Evolutionary conservation across 148 eudicot genomes (phyloP).

Genomic region (Vaccinium corymbosum): DNA sequence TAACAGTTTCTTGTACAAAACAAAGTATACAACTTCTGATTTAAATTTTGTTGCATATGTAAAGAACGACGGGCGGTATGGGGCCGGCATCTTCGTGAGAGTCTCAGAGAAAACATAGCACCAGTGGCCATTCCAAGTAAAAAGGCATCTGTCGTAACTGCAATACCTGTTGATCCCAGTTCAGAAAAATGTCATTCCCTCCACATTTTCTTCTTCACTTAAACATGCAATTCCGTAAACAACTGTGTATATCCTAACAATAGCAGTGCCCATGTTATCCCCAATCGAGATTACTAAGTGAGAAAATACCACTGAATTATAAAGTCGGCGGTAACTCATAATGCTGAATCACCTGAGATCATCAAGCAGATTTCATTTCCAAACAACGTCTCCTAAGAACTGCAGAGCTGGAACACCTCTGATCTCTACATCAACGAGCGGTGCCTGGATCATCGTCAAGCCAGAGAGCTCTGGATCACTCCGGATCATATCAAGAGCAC

Average conservation of each 20-base stretch:
- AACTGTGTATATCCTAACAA: not conserved
- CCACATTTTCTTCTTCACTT: not conserved
- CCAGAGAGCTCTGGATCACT: constrained; percentile 74
- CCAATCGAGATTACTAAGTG: not conserved
- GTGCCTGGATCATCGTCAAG: constrained; percentile 75
- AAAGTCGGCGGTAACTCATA: not conserved
- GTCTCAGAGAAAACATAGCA: not conserved
- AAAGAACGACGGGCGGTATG: not conserved
- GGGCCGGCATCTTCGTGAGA: not conserved
- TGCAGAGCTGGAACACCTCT: constrained; percentile 97
- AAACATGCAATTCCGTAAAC: not conserved
- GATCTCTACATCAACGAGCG: constrained; percentile 91
- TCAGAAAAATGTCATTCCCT: not conserved
- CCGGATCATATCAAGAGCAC: constrained; percentile 68
- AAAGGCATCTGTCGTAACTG: not conserved
- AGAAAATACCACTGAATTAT: not conserved
- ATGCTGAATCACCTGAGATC: constrained; percentile 3
- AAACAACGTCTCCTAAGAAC: constrained; percentile 90
- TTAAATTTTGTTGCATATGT: not conserved
- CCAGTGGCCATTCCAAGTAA: not conserved
- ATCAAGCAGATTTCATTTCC: constrained; percentile 58
- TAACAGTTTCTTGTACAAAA: not conserved
- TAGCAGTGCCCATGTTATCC: not conserved
- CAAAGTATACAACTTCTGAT: constrained; percentile 5
- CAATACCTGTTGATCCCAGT: not conserved